A percentile compares a stretch with the other conserved stretches of the same genome.
phyloP scores from a whole-genome alignment of 75 land plant genomes.

The Chamaecyparis obtusa region DNA sequence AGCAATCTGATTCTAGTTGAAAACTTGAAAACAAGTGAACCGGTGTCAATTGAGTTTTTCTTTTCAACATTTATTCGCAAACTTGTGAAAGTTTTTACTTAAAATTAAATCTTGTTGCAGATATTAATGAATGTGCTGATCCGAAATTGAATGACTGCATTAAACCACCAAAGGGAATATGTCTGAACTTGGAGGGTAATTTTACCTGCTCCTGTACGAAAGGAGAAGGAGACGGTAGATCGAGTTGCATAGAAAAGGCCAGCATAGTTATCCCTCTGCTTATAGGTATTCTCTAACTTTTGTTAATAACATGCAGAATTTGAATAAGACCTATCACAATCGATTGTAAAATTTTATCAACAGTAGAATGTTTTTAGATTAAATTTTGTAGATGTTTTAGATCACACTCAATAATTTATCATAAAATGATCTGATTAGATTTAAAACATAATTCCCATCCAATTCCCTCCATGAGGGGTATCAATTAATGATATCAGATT shows the following conservation, averaged over 20 bases:
- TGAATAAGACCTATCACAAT: background rate
- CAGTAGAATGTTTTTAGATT: too few species aligned
- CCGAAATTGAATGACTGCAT: background rate
- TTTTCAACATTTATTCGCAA: background rate
- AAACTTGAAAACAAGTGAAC: background rate
- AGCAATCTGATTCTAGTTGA: background rate
- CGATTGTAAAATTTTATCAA: background rate
- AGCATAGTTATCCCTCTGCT: background rate
- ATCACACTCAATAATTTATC: too few species aligned
- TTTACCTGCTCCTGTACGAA: background rate
- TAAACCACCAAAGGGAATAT: background rate
- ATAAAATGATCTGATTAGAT: too few species aligned
- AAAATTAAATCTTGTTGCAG: background rate
- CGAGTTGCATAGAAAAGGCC: background rate
- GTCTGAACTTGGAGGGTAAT: background rate
- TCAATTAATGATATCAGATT: too few species aligned
- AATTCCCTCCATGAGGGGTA: too few species aligned
- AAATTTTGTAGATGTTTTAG: too few species aligned
- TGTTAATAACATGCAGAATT: background rate
- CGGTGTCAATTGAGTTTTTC: background rate
- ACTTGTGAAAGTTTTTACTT: background rate
- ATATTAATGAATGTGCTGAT: constrained; percentile 2
- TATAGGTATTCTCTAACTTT: background rate
- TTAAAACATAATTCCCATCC: too few species aligned
- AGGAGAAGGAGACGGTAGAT: background rate